phyloP scores from a whole-genome alignment of 129 eudicot species.

The Gnaphalium uliginosum region DNA sequence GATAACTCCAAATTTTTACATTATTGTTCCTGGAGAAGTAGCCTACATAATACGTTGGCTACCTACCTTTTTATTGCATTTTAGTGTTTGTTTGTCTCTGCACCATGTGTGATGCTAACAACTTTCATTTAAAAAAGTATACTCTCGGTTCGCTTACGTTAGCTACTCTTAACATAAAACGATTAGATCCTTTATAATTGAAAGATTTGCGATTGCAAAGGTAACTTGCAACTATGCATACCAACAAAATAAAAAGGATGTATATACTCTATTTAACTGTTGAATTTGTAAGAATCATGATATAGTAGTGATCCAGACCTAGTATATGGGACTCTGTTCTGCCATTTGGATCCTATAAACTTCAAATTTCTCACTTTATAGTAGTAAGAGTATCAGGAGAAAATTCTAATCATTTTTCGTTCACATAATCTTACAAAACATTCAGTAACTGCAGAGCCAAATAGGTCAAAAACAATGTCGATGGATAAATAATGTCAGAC shows the following conservation, averaged over 20 bases:
- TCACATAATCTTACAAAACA: too few species aligned
- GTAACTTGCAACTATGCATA: too few species aligned
- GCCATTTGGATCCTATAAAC: background rate
- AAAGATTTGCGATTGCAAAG: background rate
- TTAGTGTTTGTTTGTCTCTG: background rate
- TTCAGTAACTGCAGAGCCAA: background rate
- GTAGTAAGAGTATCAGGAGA: background rate
- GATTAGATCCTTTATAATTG: background rate
- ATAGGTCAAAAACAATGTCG: background rate
- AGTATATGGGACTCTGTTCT: background rate
- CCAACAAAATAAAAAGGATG: background rate
- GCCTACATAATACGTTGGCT: too few species aligned
- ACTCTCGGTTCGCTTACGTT: background rate
- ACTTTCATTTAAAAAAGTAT: background rate
- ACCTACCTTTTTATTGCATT: too few species aligned
- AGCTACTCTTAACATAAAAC: background rate
- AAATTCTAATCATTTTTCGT: too few species aligned
- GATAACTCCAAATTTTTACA: background rate
- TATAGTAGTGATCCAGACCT: conserved; percentile 10
- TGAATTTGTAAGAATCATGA: too few species aligned
- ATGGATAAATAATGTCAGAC: conserved; percentile 31
- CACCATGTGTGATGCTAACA: background rate
- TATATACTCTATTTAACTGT: too few species aligned
- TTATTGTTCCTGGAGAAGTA: too few species aligned
- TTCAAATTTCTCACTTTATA: too few species aligned